phyloP scores from a whole-genome alignment of 768 basidiomycete species.

The Daedalea quercina region DNA sequence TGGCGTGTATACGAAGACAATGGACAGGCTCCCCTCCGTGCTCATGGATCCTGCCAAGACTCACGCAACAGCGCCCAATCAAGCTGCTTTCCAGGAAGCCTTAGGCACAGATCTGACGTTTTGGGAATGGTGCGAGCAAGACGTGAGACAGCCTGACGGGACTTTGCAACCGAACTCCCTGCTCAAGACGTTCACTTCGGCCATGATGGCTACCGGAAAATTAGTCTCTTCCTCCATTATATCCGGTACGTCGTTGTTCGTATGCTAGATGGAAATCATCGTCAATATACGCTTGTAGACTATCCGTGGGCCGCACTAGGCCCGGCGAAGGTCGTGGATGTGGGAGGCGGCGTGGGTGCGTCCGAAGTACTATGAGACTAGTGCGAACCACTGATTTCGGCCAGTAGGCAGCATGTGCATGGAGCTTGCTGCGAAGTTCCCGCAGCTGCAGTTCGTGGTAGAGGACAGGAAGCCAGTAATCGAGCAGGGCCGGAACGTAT shows the following conservation, averaged over 20 bases:
- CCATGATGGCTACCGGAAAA: conserved; percentile 5
- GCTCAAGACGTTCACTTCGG: conserved; percentile 2
- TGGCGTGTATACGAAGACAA: neutral
- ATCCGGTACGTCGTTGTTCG: neutral
- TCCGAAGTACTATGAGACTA: neutral
- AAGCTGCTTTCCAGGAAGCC: conserved; percentile 3
- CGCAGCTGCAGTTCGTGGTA: conserved; percentile 12
- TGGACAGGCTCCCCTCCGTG: conserved; percentile 5
- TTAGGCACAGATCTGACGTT: neutral
- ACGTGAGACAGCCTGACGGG: conserved; percentile 5
- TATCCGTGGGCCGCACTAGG: conserved; percentile 9
- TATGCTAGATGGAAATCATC: neutral
- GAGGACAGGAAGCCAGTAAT: conserved; percentile 14
- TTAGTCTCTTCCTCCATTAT: neutral
- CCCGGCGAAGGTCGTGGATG: conserved; percentile 8
- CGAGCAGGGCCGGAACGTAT: conserved; percentile 5
- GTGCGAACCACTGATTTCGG: neutral
- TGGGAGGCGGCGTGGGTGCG: conserved; percentile 11
- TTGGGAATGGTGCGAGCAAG: conserved; percentile 10
- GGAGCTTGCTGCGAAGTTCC: conserved; percentile 13
- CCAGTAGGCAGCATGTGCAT: conserved; percentile 6
- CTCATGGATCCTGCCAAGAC: conserved; percentile 4
- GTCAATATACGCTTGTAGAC: conserved; percentile 2
- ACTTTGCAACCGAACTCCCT: neutral
- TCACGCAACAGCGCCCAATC: conserved; percentile 1